Evolutionary conservation across 1,284 basidiomycete genomes (phyloP).

Genomic region (Austropuccinia psidii): DNA sequence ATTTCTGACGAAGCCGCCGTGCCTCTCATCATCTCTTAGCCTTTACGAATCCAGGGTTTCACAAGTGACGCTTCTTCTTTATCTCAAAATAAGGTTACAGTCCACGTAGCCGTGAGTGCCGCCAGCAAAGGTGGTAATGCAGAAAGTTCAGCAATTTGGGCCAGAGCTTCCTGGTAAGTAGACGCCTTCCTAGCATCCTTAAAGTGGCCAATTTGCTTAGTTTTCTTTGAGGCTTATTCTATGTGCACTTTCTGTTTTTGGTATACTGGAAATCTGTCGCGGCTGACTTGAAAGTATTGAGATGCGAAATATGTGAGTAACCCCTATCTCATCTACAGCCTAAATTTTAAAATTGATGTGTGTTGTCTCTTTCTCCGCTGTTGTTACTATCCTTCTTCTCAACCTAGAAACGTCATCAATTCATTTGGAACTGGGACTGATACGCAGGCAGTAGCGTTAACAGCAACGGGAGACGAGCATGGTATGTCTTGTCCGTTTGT

Average conservation of each 20-base stretch:
- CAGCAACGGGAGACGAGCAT: neutral
- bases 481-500: slow-evolving; percentile 2
- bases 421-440: slow-evolving; percentile 16
- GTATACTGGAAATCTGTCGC: neutral
- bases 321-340: too few relatives aligned
- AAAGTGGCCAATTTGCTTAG: too few relatives aligned
- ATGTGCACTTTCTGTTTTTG: too few relatives aligned
- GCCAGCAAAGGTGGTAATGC: slow-evolving; percentile 10
- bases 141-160: slow-evolving; percentile 10
- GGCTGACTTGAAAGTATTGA: too few relatives aligned
- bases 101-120: slow-evolving; percentile 1
- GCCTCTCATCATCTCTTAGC: neutral
- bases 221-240: too few relatives aligned
- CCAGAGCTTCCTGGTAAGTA: neutral
- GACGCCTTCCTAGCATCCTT: too few relatives aligned
- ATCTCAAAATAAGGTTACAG: slow-evolving; percentile 8
- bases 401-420: slow-evolving; percentile 14
- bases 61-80: neutral
- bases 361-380: too few relatives aligned
- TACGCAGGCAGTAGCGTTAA: slow-evolving; percentile 24
- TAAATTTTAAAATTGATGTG: too few relatives aligned
- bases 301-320: too few relatives aligned
- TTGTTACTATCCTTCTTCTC: too few relatives aligned
- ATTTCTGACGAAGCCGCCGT: neutral
- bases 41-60: slow-evolving; percentile 8